Conservation (phyloP, 176 grass and related monocot species). For the Rhynchospora breviuscula region DNA sequence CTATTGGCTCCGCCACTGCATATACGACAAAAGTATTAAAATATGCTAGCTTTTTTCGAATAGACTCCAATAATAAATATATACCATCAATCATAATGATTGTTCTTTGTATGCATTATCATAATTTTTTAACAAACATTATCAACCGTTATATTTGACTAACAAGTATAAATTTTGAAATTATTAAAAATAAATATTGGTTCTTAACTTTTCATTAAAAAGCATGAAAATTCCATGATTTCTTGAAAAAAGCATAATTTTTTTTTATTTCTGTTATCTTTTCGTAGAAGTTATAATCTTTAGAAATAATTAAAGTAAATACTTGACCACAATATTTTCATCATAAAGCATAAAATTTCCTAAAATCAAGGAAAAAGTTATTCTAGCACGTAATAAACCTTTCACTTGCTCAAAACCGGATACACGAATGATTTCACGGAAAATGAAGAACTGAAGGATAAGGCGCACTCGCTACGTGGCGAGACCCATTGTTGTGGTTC, state of each 20-base stretch:
- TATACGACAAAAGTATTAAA: not conserved
- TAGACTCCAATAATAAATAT: not conserved
- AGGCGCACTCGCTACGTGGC: conserved; percentile 16
- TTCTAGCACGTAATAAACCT: not conserved
- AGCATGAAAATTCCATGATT: no score
- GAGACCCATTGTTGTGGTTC: not conserved
- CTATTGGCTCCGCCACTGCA: no score
- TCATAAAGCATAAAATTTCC: not conserved
- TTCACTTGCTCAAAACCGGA: not conserved
- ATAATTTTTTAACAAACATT: not conserved
- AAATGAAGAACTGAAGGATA: conserved; percentile 1
- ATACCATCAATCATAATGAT: not conserved
- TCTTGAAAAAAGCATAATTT: no score
- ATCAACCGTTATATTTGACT: not conserved
- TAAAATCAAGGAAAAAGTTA: not conserved
- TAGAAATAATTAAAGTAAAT: no score
- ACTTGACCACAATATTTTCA: no score
- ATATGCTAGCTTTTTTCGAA: not conserved
- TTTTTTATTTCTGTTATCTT: no score
- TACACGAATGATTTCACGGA: not conserved
- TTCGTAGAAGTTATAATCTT: no score
- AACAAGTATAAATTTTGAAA: no score
- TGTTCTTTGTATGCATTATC: not conserved
- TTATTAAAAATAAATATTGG: no score
- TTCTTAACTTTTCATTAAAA: no score